A percentile compares a stretch with the other conserved stretches of the same genome.
phyloP scores from a whole-genome alignment of 345 rosid genomes.

The Atalantia buxifolia region DNA sequence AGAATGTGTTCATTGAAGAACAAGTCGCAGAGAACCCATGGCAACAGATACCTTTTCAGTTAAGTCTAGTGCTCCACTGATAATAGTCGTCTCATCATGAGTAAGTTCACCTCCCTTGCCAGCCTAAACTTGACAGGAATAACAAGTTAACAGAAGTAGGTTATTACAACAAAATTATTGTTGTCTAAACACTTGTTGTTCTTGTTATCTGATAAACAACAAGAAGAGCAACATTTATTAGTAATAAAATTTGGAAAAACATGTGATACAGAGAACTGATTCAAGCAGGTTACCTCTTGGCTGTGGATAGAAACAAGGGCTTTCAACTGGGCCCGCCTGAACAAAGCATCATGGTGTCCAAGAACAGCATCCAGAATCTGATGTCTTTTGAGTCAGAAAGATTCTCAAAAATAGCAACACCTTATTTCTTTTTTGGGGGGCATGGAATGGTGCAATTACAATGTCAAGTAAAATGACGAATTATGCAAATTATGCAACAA shows the following conservation, averaged over 20 bases:
- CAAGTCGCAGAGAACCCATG: background rate
- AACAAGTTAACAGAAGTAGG: constrained; percentile 24
- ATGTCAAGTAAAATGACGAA: background rate
- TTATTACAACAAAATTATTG: constrained; percentile 14
- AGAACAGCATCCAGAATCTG: constrained; percentile 71
- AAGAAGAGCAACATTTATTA: background rate
- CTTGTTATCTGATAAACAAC: background rate
- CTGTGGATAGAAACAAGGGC: constrained; percentile 83
- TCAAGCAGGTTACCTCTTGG: constrained; percentile 54
- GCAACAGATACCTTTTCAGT: constrained; percentile 75
- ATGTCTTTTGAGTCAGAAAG: constrained; percentile 12
- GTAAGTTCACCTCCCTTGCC: constrained; percentile 98
- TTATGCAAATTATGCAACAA: background rate
- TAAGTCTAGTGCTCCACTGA: constrained; percentile 94
- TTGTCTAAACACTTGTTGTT: constrained; percentile 9
- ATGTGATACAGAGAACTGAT: constrained; percentile 2
- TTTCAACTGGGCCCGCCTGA: constrained; percentile 81
- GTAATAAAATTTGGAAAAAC: background rate
- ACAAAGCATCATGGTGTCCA: constrained; percentile 66
- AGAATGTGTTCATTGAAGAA: background rate
- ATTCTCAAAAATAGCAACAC: constrained; percentile 1
- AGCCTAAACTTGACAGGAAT: constrained; percentile 54
- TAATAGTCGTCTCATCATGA: constrained; percentile 93
- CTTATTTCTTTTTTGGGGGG: background rate
- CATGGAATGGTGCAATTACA: background rate